A percentile compares a stretch with the other conserved stretches of the same genome.
phyloP scores from a whole-genome alignment of 768 basidiomycete species.

The Candolleomyces efflorescens region DNA sequence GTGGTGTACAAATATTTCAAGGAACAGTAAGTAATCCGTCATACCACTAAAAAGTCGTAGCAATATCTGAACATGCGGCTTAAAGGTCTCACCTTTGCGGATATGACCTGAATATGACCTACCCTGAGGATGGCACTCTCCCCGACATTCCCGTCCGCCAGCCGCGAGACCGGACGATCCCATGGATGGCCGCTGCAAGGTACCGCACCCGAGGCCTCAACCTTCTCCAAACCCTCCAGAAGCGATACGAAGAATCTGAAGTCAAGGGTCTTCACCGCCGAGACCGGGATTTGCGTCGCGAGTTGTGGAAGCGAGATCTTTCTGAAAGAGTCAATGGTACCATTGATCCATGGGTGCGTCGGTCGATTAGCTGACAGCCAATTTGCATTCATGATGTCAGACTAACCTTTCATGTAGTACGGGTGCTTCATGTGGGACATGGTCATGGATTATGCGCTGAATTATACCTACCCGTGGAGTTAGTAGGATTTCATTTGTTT shows the following conservation, averaged over 20 bases:
- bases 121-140: conserved; percentile 56
- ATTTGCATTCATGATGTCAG: not conserved
- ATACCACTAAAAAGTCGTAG: not conserved
- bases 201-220: conserved; percentile 14
- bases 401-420: conserved; percentile 34
- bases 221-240: conserved; percentile 16
- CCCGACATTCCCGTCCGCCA: conserved; percentile 35
- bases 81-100: conserved; percentile 58
- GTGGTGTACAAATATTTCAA: conserved; percentile 65
- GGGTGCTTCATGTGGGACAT: conserved; percentile 63
- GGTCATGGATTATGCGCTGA: conserved; percentile 67
- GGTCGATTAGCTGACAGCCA: not conserved
- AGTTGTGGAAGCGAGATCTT: conserved; percentile 45
- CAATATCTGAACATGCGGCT: not conserved
- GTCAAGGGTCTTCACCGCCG: conserved; percentile 3
- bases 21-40: conserved; percentile 47
- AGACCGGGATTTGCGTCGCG: conserved; percentile 14
- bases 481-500: conserved; percentile 14
- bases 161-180: conserved; percentile 31
- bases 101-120: conserved; percentile 63
- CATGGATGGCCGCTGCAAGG: conserved; percentile 23
- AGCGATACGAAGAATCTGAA: conserved; percentile 10
- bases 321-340: conserved; percentile 46
- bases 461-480: conserved; percentile 67
- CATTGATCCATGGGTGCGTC: conserved; percentile 49